Base-by-base conservation (phyloP, 2,329 filamentous ascomycete species). In the Dothideomycetes sp. region DNA sequence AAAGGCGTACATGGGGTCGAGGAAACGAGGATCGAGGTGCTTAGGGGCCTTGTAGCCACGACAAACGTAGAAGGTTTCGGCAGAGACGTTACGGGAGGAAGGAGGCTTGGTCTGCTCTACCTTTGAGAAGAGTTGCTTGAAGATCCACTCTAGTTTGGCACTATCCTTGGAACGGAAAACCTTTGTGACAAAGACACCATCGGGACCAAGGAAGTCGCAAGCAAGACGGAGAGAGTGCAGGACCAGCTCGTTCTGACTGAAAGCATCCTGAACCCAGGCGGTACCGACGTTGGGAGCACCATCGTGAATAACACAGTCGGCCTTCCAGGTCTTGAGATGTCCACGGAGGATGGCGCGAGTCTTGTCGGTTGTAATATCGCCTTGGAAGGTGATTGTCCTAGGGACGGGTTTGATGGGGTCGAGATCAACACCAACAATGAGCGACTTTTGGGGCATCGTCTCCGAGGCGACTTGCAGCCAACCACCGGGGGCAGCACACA, bases 31-130 rank as follows among this genome's bases (percentile, higher is more conserved):
- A 56, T 98, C 91, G 45, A 98, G 77, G 48, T 79, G 76, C 65
- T 95, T 96, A 3, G 91, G 91, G 0, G 89, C 89, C 65, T 95
- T 96, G 71, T 79, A 98, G 15, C 89, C 91, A 50, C 82, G 78
- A 64, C 89, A 96, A 23, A 98, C 91, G 49, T 96, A 89, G 68
- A 98, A 98, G 28, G 96, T 96, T 69, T 98, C 91, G 50, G 91
- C 91, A 6, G 87, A 95, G 38, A 98, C 89, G 55, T 94, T 95
- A 69, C 91, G 76, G 7, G 86, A 94, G 1, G 87, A 94, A 0
- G 91, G 91, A 3, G 91, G 91, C 63, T 98, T 98, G 4, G 91
- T 98, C 34, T 93, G 89, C 60, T 98, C 89, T 48, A 98, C 91
- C 51, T 91, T 93, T 33, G 74, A 74, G 67, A 98, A 98, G 1